Percentiles rank a stretch among this genome's conserved stretches.
These are phyloP conservation scores for Pseudocercospora musae DNA, from an alignment of 2,329 filamentous ascomycete genomes.

Conservation along the genomic window DNA sequence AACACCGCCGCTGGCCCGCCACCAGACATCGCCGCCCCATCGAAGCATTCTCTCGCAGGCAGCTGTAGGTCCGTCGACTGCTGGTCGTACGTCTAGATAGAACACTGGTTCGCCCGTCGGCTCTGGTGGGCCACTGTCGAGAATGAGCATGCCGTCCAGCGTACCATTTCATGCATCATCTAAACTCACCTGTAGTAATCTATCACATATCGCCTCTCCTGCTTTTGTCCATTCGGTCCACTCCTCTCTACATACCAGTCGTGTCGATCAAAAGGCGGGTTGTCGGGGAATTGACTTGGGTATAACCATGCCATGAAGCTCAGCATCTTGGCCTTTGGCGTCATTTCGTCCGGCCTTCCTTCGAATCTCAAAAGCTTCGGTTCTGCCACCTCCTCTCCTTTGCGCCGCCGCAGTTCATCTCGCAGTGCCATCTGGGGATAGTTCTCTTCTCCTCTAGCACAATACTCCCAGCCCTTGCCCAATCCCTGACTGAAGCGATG, in stretches of 20 bases:
- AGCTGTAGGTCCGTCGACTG: conserved; percentile 73
- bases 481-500: conserved; percentile 75
- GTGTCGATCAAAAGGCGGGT: conserved; percentile 91
- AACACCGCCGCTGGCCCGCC: conserved; percentile 73
- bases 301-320: conserved; percentile 76
- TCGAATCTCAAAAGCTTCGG: conserved; percentile 84
- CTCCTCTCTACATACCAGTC: conserved; percentile 90
- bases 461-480: conserved; percentile 42
- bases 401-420: conserved; percentile 24
- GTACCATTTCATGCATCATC: not conserved
- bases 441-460: conserved; percentile 35
- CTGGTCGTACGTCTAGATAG: conserved; percentile 89
- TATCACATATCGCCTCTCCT: conserved; percentile 89
- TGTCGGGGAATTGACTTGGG: conserved; percentile 72
- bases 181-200: conserved; percentile 37
- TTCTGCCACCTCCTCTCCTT: conserved; percentile 42
- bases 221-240: conserved; percentile 60
- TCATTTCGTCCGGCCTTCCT: conserved; percentile 82
- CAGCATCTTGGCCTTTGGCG: conserved; percentile 83
- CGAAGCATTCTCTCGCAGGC: conserved; percentile 78
- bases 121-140: conserved; percentile 76
- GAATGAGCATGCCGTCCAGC: conserved; percentile 47
- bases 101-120: conserved; percentile 89
- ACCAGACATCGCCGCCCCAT: conserved; percentile 95
- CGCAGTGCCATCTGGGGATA: conserved; percentile 26